Percentiles rank a stretch among this genome's conserved stretches.
Conservation (phyloP, 768 basidiomycete genomes). For the Mycena sanguinolenta region DNA sequence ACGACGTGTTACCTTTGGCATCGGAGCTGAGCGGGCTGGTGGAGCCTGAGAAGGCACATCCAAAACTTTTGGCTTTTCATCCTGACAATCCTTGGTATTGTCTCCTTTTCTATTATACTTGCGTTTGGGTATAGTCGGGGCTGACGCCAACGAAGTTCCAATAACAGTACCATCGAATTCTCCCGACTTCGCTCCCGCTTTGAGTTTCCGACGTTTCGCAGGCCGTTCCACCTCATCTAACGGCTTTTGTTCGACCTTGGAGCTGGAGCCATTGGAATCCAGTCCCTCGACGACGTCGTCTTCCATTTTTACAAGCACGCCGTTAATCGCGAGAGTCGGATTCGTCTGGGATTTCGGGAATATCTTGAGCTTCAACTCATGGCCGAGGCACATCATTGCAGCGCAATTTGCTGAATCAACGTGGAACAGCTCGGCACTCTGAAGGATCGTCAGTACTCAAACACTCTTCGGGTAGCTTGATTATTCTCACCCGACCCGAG, state of each 20-base stretch:
- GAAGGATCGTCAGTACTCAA: background rate
- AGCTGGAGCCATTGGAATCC: background rate
- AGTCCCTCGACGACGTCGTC: background rate
- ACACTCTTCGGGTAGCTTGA: too few species aligned
- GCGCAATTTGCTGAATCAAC: slow-evolving; percentile 12
- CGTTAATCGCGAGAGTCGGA: background rate
- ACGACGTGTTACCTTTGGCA: background rate
- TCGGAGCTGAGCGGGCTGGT: too few species aligned
- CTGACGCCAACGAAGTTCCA: background rate
- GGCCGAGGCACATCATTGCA: slow-evolving; percentile 32
- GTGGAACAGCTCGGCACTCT: slow-evolving; percentile 10
- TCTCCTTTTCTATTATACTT: background rate
- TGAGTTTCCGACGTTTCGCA: slow-evolving; percentile 6
- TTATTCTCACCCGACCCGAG: slow-evolving; percentile 16
- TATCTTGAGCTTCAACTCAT: slow-evolving; percentile 21
- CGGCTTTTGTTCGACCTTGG: background rate
- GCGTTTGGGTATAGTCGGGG: background rate
- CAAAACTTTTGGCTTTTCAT: background rate
- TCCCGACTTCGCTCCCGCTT: background rate
- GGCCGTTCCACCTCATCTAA: background rate
- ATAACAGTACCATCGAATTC: background rate
- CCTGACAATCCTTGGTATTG: background rate
- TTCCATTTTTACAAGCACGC: slow-evolving; percentile 8
- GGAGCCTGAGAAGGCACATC: too few species aligned
- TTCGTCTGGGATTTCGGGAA: background rate